Evolutionary conservation across 1,284 basidiomycete genomes (phyloP).

Genomic region (Cutaneotrichosporon mucoides): DNA sequence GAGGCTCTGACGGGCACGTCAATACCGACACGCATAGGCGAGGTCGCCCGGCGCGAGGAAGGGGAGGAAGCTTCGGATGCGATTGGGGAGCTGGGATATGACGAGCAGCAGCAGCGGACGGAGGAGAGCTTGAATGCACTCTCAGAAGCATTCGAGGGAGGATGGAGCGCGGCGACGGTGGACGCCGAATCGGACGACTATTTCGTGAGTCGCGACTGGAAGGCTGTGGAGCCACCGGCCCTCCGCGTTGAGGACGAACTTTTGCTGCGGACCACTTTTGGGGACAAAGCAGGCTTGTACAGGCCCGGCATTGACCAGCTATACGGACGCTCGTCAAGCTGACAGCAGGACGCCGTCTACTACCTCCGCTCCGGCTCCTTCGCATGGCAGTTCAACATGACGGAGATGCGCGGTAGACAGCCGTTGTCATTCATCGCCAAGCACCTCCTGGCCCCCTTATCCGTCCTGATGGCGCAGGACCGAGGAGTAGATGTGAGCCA

Average conservation of each 20-base stretch:
- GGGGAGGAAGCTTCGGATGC: constrained; percentile 5
- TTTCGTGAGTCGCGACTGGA: constrained; percentile 22
- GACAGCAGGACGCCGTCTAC: constrained; percentile 25
- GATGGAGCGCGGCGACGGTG: constrained; percentile 21
- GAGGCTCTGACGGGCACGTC: constrained; percentile 27
- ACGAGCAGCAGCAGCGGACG: constrained; percentile 16
- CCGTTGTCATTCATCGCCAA: constrained; percentile 26
- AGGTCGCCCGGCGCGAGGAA: constrained; percentile 7
- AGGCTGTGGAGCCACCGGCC: no score
- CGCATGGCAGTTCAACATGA: constrained; percentile 31
- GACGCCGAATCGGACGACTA: constrained; percentile 27
- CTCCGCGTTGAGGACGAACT: no score
- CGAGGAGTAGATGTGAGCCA: constrained; percentile 16
- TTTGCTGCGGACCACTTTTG: no score
- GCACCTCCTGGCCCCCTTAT: constrained; percentile 31
- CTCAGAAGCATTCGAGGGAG: constrained; percentile 16
- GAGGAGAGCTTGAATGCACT: constrained; percentile 19
- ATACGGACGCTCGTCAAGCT: no score
- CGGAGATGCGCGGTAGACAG: constrained; percentile 24
- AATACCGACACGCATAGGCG: constrained; percentile 20
- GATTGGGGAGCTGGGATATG: background rate
- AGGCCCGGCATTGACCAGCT: no score
- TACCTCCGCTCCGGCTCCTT: constrained; percentile 10
- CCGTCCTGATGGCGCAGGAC: constrained; percentile 21
- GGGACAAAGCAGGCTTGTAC: no score